Evolutionary conservation across 2,329 filamentous ascomycete species (phyloP), one percentile per base, ranked within the genome.

Genomic region (Diaporthe caulivora): DNA sequence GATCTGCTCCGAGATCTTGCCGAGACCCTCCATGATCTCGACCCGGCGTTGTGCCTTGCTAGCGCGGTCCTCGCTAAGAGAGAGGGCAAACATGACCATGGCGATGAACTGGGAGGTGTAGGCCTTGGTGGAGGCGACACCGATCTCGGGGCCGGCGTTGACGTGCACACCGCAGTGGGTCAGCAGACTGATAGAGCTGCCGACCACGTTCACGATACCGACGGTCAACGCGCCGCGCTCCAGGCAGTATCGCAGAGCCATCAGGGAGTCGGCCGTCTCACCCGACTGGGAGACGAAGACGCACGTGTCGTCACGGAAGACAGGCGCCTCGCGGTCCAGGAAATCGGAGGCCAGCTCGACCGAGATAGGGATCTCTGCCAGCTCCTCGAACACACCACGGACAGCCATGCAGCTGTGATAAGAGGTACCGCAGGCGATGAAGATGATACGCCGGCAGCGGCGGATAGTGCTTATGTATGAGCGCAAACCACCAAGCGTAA

Each of bases 321-420:
- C 96, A 37, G 97, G 97, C 13, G 97, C 97, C 84, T 98, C 91
- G 84, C 97, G 92, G 84, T 99, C 97, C 74, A 99, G 91, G 90
- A 99, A 99, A 85, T 99, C 97, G 55, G 97, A 99, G 62, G 97
- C 97, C 81, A 99, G 87, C 86, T 99, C 97, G 65, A 99, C 97
- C 7, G 96, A 91, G 80, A 99, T 99, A 42, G 97, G 97, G 78
- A 99, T 98, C 86, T 99, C 97, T 31, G 96, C 97, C 78, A 99
- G 89, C 87, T 99, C 97, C 86, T 99, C 97, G 81, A 99, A 99
- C 76, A 97, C 92, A 86, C 97, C 97, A 83, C 97, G 95, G 71
- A 99, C 97, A 79, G 97, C 97, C 97, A 99, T 99, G 88, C 97
- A 99, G 78, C 95, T 98, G 89, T 99, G 97, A 86, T 95, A 99